Base-by-base conservation (phyloP, 208 protist species). In the Wallacemonas sp. region DNA sequence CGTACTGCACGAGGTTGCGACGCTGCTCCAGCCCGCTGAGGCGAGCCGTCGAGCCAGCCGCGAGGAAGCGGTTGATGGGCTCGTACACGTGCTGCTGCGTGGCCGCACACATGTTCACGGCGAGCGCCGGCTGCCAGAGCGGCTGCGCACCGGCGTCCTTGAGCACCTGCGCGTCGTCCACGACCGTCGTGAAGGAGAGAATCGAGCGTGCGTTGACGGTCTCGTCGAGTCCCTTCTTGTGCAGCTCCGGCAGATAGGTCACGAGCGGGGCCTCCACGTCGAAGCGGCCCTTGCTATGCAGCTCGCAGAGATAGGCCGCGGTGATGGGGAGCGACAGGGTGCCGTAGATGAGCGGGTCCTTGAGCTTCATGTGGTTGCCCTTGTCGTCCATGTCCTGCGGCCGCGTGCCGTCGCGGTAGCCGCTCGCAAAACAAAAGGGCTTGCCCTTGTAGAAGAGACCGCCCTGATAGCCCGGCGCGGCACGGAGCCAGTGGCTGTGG, bases 301-400 rank as follows among this genome's bases (percentile, higher is more conserved):
- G 75, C 46, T 95, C 81, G 61, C 85, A 92, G 28, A 95, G 64
- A 45, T 87, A 91, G 18, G 79, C 84, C 11, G 78, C 73, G 10
- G 86, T 85, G n/a, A 95, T 65, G n/a, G 89, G 89, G 22, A 91
- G 61, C 3, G 79, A 82, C 7, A 95, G 70, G 10, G 54, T 67
- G 50, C 86, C 84, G 72, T 91, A 92, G 14, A 82, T 71, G 20
- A 95, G 77, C 23, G 89, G 86, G 67, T 95, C 89, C 61, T 88
- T 89, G 29, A 95, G 74, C 33, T 81, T 78, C 81, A 95, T 79
- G 73, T 88, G 80, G 72, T 95, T 93, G 10, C 84, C 86, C 65
- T 92, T 92, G 67, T 95, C 89, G n/a, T 95, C 86, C 68, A 81
- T 76, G 29, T 93, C 85, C 23, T 76, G 69, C 11, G 84, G 81